Percentiles rank a stretch among this genome's conserved stretches.
These are phyloP conservation scores for Hymenoscyphus fructigenus DNA, from an alignment of 2,329 filamentous ascomycete species.

Conservation along the genomic window DNA sequence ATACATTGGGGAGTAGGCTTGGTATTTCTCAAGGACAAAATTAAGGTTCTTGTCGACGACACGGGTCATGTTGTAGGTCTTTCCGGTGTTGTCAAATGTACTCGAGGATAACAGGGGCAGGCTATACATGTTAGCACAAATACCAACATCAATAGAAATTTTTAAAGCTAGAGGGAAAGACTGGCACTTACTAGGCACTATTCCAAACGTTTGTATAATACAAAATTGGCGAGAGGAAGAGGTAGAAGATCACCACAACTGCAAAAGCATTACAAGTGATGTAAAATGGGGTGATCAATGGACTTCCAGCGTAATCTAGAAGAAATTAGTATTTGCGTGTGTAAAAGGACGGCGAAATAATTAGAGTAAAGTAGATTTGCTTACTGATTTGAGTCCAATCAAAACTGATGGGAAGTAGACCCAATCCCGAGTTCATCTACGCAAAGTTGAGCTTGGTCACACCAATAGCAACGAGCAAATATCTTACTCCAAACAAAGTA, in stretches of 20 bases:
- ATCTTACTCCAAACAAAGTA: conserved; percentile 65
- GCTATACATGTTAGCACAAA: conserved; percentile 5
- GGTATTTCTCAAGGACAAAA: conserved; percentile 62
- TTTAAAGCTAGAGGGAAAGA: not conserved
- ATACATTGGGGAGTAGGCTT: conserved; percentile 69
- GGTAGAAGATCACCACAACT: conserved; percentile 64
- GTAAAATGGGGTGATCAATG: conserved; percentile 61
- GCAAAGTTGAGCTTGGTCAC: conserved; percentile 41
- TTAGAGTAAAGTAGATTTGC: not conserved
- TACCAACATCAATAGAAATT: not conserved
- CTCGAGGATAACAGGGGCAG: conserved; percentile 67
- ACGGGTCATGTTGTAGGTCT: conserved; percentile 60
- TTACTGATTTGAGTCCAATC: conserved; percentile 56
- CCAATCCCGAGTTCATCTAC: conserved; percentile 55
- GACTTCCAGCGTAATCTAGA: conserved; percentile 6
- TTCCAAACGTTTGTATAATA: conserved; percentile 68
- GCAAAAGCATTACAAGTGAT: conserved; percentile 72
- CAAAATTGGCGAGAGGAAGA: conserved; percentile 55
- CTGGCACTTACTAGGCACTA: conserved; percentile 45
- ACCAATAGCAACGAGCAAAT: conserved; percentile 53
- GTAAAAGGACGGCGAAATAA: not conserved
- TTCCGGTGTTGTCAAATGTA: conserved; percentile 72
- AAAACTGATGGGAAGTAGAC: conserved; percentile 68
- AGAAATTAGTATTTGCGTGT: not conserved
- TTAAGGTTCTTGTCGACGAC: conserved; percentile 62